Evolutionary conservation across 345 rosid species (phyloP), one percentile per base, ranked within the genome.

Genomic region (Psidium friedrichsthalianum): DNA sequence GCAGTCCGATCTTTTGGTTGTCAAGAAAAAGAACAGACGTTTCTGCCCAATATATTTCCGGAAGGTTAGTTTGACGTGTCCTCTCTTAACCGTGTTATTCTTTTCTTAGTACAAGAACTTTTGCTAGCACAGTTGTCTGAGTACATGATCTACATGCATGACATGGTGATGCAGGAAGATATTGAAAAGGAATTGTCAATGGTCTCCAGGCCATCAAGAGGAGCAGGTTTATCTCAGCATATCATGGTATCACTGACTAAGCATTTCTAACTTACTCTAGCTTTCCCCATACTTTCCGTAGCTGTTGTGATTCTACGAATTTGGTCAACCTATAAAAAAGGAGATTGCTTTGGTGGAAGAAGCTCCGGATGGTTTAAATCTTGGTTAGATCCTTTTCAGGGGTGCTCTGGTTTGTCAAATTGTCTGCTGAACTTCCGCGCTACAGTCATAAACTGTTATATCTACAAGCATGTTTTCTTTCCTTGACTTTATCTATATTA

Each of bases 1-100:
- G 87, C 96, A 97, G 99, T 97, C 99, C 36, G 99, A 97, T 83
- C 97, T 93, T 87, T 92, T 95, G 91, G 94, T 94, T 80, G 95
- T 95, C 89, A 94, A 91, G 94, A 97, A 90, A 89, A 95, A 87
- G 89, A 93, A 91, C 89, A 94, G 89, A 90, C 95, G 99, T 36
- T 97, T 91, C 89, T 95, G 94, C 92, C 99, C 98, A 21, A 86
- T 97, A 88, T 97, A 95, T 92, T 97, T 97, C 92, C 94, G 94
- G 86, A 97, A 97, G 98, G 99, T 96, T 85, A 69, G 89, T 86
- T 86, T 87, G 25, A 18, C 24, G 2, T 18, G 80, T 64, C 42
- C 80, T 69, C 80, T 36, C 12, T 36, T 69, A 36, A 20, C 25
- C 7, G 9, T 36, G 80, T 69, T 69, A 18, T 69, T 69, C 25